These are phyloP conservation scores for Chaetothyriales sp. DNA, from an alignment of 2,329 filamentous ascomycete genomes.

Conservation along the genomic window DNA sequence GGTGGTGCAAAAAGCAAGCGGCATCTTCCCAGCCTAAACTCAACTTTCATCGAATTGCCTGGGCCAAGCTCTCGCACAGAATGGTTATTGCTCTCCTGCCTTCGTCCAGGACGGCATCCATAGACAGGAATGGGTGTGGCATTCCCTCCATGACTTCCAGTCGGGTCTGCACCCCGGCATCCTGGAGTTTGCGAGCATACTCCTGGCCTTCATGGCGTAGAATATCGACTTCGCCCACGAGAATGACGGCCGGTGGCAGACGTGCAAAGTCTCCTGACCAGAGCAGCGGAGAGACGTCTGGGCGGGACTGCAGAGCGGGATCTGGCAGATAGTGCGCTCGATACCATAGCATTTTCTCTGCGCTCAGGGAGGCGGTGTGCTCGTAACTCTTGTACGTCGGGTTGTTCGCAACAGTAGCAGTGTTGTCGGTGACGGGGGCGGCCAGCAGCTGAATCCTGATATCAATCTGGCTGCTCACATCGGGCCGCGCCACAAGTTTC, in stretches of 20 bases:
- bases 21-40: too few relatives aligned
- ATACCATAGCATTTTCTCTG: conserved; percentile 47
- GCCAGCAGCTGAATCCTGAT: conserved; percentile 34
- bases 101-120: conserved; percentile 40
- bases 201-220: conserved; percentile 38
- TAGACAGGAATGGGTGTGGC: conserved; percentile 44
- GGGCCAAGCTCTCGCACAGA: conserved; percentile 22
- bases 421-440: conserved; percentile 45
- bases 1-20: not conserved
- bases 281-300: conserved; percentile 41
- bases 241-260: conserved; percentile 37
- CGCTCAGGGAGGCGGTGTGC: conserved; percentile 37
- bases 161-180: conserved; percentile 34
- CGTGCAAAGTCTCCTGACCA: conserved; percentile 33
- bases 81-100: conserved; percentile 37
- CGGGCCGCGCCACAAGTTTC: conserved; percentile 26
- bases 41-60: conserved; percentile 2
- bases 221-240: conserved; percentile 43
- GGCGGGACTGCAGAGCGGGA: conserved; percentile 30
- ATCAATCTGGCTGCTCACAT: not conserved
- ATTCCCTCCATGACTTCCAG: conserved; percentile 39
- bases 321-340: conserved; percentile 42
- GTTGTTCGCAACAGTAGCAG: conserved; percentile 31
- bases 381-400: conserved; percentile 37
- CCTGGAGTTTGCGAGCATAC: conserved; percentile 35